Evolutionary conservation across 768 basidiomycete genomes (phyloP), one percentile per base, ranked within the genome.

Genomic region (Boletus eberwhitei): DNA sequence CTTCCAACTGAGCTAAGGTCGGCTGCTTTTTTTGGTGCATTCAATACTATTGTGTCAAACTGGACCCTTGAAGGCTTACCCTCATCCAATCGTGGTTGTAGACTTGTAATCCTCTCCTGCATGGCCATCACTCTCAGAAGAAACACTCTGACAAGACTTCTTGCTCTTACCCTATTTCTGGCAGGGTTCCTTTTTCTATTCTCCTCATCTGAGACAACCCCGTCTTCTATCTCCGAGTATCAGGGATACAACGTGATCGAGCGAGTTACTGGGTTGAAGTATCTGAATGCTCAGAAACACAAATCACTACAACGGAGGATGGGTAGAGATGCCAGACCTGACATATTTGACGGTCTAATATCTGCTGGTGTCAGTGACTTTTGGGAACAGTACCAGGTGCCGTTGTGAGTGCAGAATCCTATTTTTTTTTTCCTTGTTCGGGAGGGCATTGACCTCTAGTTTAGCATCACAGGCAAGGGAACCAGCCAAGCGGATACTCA

Each of bases 401-500:
- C 96, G 14, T 96, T 92, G 90, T 92, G 64, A 68, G 89, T 79
- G 11, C 36, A n/a, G 16, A 22, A 21, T 34, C 16, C 22, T 4
- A 8, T 11, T 19, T 12, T 26, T 12, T 26, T 26, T 26, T 26
- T 26, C 24, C 32, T 9, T 34, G 31, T 39, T 40, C 39, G 7
- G n/a, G 9, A 17, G 12, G 32, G 39, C 36, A 31, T 41, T 58
- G 39, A 55, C 53, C 6, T 31, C 29, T 22, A 46, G 46, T 31
- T 12, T 58, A 91, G 90, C 71, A 96, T 97, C 53, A 75, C 80
- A 2, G 85, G 83, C 57, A 81, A 80, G 61, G 93, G 96, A 53
- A 97, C 95, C 0, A 80, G 88, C 0, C 87, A 93, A 55, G 85
- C 87, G 73, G 97, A 98, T 68, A 84, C 88, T 8, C 96, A 99